Percentiles rank a stretch among this genome's conserved stretches.
Evolutionary conservation across 345 rosid species (phyloP).

Genomic region (Erodium maritimum): DNA sequence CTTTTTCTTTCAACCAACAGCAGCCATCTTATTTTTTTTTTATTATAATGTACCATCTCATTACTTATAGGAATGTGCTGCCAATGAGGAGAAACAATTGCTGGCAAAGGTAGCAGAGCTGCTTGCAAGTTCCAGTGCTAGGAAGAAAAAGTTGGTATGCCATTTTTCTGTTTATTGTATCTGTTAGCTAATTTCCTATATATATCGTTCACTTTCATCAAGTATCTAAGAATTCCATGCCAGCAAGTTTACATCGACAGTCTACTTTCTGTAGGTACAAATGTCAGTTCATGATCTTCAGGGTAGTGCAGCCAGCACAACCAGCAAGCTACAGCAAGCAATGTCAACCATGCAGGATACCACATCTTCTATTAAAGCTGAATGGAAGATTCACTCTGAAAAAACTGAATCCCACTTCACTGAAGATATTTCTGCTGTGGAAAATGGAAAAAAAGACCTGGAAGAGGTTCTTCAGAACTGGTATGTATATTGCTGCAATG

Average conservation of each 20-base stretch:
- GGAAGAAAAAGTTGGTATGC: slow-evolving; percentile 81
- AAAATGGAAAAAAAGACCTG: slow-evolving; percentile 64
- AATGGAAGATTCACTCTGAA: slow-evolving; percentile 79
- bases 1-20: background rate
- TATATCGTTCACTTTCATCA: background rate
- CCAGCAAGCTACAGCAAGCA: slow-evolving; percentile 65
- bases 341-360: slow-evolving; percentile 88
- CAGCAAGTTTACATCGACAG: background rate
- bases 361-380: slow-evolving; percentile 53
- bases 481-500: slow-evolving; percentile 23
- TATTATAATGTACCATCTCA: slow-evolving; percentile 1
- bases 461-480: slow-evolving; percentile 72
- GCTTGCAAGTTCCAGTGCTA: slow-evolving; percentile 65
- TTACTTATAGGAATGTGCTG: slow-evolving; percentile 64
- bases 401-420: slow-evolving; percentile 61
- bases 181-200: background rate
- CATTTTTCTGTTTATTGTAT: background rate
- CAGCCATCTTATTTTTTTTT: background rate
- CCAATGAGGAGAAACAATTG: slow-evolving; percentile 74
- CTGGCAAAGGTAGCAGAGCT: slow-evolving; percentile 85
- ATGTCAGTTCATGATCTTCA: slow-evolving; percentile 76
- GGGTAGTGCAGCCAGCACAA: slow-evolving; percentile 63
- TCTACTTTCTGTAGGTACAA: slow-evolving; percentile 50
- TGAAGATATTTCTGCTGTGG: slow-evolving; percentile 63
- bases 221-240: background rate